Percentiles rank a stretch among this genome's conserved stretches.
Conservation (phyloP, 208 protist genomes). For the Trypanosoma grayi region DNA sequence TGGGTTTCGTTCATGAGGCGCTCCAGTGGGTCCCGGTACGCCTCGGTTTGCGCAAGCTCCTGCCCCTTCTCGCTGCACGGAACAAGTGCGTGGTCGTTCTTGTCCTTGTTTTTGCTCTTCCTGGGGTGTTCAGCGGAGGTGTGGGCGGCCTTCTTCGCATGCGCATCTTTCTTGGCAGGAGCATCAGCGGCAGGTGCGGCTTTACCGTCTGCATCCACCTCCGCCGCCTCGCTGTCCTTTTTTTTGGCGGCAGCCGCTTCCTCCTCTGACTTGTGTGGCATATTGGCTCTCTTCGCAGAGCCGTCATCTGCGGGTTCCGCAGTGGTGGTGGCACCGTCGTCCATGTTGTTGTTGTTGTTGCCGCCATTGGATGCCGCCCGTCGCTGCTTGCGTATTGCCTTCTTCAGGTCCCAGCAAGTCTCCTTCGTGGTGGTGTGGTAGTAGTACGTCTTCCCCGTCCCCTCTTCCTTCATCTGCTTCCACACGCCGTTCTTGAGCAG, state of each 20-base stretch:
- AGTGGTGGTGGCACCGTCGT: no score
- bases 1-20: constrained; percentile 21
- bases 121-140: background rate
- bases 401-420: constrained; percentile 42
- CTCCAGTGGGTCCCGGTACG: constrained; percentile 21
- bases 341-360: no score
- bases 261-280: background rate
- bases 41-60: background rate
- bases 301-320: background rate
- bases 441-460: constrained; percentile 43
- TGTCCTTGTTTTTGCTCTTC: background rate
- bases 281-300: background rate
- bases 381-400: constrained; percentile 31
- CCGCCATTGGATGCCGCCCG: background rate
- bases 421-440: constrained; percentile 36
- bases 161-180: background rate
- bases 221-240: background rate
- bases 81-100: background rate
- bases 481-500: constrained; percentile 35
- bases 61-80: background rate
- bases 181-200: background rate
- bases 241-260: background rate
- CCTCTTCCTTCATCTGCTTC: constrained; percentile 25
- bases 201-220: background rate
- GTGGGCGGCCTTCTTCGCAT: background rate